phyloP scores from a whole-genome alignment of 495 filamentous ascomycete genomes.

The Neurospora sp. region DNA sequence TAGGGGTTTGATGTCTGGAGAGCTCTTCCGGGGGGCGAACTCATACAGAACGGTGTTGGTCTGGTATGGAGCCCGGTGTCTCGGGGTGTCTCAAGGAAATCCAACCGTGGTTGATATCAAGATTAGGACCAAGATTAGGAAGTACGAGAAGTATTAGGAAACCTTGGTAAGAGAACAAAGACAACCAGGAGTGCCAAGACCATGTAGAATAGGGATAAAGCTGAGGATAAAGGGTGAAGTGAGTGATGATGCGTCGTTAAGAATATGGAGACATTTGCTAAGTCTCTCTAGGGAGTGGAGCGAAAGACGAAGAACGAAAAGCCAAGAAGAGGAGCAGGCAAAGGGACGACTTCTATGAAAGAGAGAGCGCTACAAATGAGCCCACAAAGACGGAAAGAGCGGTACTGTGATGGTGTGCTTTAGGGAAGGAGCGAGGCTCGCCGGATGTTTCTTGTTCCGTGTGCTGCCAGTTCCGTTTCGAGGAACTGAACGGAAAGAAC shows the following conservation, averaged over 20 bases:
- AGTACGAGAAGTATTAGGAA: background rate
- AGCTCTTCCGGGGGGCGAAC: background rate
- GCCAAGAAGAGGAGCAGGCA: background rate
- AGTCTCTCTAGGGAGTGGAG: background rate
- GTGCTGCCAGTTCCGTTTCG: background rate
- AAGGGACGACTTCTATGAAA: background rate
- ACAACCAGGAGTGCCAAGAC: background rate
- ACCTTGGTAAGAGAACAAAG: background rate
- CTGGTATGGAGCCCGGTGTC: background rate
- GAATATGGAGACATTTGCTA: background rate
- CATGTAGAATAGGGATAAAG: background rate
- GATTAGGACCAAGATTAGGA: background rate
- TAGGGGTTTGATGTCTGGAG: background rate
- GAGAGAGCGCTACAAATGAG: background rate
- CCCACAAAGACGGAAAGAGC: background rate
- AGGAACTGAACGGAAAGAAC: background rate
- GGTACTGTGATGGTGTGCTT: background rate
- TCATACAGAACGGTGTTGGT: background rate
- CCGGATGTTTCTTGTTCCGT: background rate
- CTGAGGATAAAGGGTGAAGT: background rate
- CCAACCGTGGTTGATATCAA: background rate
- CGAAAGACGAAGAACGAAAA: background rate
- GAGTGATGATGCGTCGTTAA: background rate
- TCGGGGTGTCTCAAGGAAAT: background rate
- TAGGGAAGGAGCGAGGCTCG: background rate